A percentile compares a stretch with the other conserved stretches of the same genome.
phyloP scores from a whole-genome alignment of 1,139 yeast species.

The Debaryomyces subglobosus region DNA sequence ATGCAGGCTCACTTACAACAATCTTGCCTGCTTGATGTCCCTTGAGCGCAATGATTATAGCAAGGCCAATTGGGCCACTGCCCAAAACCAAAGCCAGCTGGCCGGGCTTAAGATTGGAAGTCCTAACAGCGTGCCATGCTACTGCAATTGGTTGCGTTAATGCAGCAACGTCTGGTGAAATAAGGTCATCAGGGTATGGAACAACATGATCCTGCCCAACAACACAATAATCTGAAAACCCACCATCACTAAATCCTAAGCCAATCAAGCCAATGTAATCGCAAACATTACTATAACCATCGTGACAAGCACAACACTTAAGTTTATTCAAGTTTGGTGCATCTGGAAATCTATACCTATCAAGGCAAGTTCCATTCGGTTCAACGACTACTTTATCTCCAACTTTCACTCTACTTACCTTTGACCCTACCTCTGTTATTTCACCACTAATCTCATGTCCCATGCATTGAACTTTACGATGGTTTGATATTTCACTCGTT shows the following conservation, averaged over 20 bases:
- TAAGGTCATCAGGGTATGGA: conserved; percentile 42
- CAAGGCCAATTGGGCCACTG: conserved; percentile 66
- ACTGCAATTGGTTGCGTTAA: conserved; percentile 59
- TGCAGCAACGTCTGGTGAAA: conserved; percentile 58
- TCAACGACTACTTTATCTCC: conserved; percentile 52
- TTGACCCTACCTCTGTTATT: conserved; percentile 32
- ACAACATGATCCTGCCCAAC: conserved; percentile 50
- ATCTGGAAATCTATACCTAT: conserved; percentile 24
- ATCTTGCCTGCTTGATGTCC: conserved; percentile 57
- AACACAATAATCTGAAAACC: conserved; percentile 52
- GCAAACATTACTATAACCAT: conserved; percentile 52
- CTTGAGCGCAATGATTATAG: conserved; percentile 56
- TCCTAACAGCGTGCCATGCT: conserved; percentile 60
- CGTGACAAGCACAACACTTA: conserved; percentile 47
- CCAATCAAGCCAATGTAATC: conserved; percentile 45
- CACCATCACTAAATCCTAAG: conserved; percentile 54
- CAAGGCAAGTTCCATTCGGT: conserved; percentile 49
- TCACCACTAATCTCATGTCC: conserved; percentile 60
- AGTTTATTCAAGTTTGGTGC: conserved; percentile 28
- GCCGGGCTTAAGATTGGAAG: conserved; percentile 45
- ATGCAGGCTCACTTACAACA: conserved; percentile 64
- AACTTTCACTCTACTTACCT: conserved; percentile 25
- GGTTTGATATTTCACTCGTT: conserved; percentile 22
- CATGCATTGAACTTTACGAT: conserved; percentile 29
- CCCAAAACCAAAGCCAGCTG: conserved; percentile 57